These are phyloP conservation scores for Caryopteris hybrid DNA, from an alignment of 305 asterid genomes.

Conservation along the genomic window DNA sequence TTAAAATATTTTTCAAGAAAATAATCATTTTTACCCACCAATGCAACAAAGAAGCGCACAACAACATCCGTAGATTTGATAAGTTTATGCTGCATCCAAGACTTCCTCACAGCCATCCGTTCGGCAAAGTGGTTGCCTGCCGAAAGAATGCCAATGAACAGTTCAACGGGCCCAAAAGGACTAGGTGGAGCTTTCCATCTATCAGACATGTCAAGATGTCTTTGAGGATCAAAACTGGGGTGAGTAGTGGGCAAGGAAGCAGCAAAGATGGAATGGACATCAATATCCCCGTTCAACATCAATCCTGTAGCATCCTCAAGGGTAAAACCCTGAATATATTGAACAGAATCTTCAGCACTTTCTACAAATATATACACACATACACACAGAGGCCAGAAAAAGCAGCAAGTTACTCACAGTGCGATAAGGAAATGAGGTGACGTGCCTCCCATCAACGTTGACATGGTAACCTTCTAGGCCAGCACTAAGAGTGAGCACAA, in stretches of 20 bases:
- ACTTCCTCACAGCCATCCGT: slow-evolving; percentile 72
- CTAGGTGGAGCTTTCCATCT: slow-evolving; percentile 75
- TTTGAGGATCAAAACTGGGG: slow-evolving; percentile 77
- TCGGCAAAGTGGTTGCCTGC: slow-evolving; percentile 88
- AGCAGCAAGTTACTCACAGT: slow-evolving; percentile 43
- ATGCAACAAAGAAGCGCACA: slow-evolving; percentile 77
- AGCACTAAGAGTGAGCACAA: slow-evolving; percentile 78
- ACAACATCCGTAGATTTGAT: slow-evolving; percentile 60
- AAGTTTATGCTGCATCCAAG: slow-evolving; percentile 80
- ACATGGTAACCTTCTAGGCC: slow-evolving; percentile 83
- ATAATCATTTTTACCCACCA: slow-evolving; percentile 40
- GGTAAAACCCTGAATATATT: slow-evolving; percentile 49
- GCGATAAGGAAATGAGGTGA: slow-evolving; percentile 80
- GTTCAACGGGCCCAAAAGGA: slow-evolving; percentile 44
- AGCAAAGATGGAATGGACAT: slow-evolving; percentile 63
- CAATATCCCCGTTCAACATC: slow-evolving; percentile 57
- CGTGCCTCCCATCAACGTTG: slow-evolving; percentile 73
- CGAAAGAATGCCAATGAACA: slow-evolving; percentile 77
- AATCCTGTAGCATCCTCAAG: slow-evolving; percentile 88
- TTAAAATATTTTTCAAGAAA: not conserved
- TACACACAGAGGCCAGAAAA: not conserved
- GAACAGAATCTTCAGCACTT: slow-evolving; percentile 13
- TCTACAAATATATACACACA: not conserved
- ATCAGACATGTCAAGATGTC: slow-evolving; percentile 62
- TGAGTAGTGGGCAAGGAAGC: slow-evolving; percentile 70